These are phyloP conservation scores for Tulasnella sp. DNA, from an alignment of 768 basidiomycete genomes.

Conservation along the genomic window DNA sequence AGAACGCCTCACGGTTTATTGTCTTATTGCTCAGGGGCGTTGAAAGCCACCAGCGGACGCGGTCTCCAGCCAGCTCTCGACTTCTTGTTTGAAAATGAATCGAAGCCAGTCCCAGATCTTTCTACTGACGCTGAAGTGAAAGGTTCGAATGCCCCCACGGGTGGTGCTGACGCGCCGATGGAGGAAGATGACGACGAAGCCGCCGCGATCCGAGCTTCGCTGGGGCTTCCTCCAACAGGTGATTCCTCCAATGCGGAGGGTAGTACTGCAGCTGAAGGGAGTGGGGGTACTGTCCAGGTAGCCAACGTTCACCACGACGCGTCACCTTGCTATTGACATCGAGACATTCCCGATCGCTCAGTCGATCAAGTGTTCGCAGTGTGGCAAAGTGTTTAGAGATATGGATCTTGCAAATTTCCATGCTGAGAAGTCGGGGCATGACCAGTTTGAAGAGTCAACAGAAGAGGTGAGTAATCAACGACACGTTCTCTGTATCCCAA, in stretches of 20 bases:
- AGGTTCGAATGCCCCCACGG: conserved; percentile 27
- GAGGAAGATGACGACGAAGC: conserved; percentile 62
- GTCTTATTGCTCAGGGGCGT: conserved; percentile 50
- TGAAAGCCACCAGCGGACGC: conserved; percentile 68
- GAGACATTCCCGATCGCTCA: conserved; percentile 23
- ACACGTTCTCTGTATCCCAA: not conserved
- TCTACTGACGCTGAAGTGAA: conserved; percentile 27
- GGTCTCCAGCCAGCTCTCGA: conserved; percentile 91
- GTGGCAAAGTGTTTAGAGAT: conserved; percentile 76
- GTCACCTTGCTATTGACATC: not conserved
- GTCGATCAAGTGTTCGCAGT: conserved; percentile 77
- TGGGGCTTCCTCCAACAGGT: conserved; percentile 31
- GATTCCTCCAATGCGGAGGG: conserved; percentile 24
- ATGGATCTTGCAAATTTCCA: conserved; percentile 84
- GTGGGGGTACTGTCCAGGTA: conserved; percentile 6
- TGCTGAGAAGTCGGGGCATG: conserved; percentile 89
- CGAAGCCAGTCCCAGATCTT: conserved; percentile 58
- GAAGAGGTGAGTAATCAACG: conserved; percentile 54
- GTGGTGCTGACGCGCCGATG: conserved; percentile 26
- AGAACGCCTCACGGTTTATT: not conserved
- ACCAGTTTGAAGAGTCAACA: conserved; percentile 88
- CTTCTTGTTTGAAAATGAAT: conserved; percentile 69
- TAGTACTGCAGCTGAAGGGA: conserved; percentile 49
- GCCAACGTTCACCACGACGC: not conserved
- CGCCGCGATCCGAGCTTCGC: conserved; percentile 44